phyloP scores from a whole-genome alignment of 208 protist genomes.

The Leptomonas pyrrhocoris region DNA sequence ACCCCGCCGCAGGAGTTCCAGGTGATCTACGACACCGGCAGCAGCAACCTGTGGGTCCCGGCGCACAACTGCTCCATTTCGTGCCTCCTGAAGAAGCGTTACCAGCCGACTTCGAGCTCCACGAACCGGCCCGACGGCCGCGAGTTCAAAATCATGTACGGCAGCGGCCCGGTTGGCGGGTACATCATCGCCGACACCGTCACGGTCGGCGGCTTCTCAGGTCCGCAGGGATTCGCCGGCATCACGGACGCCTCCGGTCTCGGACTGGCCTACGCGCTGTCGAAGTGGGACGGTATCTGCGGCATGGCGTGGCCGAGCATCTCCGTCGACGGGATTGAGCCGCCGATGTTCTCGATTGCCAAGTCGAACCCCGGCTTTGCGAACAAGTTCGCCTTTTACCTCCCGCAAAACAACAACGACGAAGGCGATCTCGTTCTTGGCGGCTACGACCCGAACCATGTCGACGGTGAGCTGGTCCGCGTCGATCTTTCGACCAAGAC shows the following conservation, averaged over 20 bases:
- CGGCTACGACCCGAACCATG: constrained; percentile 77
- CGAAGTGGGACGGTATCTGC: constrained; percentile 93
- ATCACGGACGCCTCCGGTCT: constrained; percentile 88
- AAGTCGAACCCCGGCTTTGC: constrained; percentile 38
- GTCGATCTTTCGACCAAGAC: constrained; percentile 84
- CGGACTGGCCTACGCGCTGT: constrained; percentile 82
- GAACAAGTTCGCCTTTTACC: constrained; percentile 84
- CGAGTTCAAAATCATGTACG: constrained; percentile 92
- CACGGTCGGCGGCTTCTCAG: constrained; percentile 64
- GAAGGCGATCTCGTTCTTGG: constrained; percentile 84
- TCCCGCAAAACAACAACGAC: constrained; percentile 47
- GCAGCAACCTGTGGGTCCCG: constrained; percentile 74
- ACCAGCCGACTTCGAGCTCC: constrained; percentile 73
- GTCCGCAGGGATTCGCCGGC: constrained; percentile 87
- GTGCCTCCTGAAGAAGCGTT: constrained; percentile 71
- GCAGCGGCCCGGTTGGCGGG: constrained; percentile 90
- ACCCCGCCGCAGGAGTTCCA: constrained; percentile 88
- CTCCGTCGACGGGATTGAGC: constrained; percentile 81
- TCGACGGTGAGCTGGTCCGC: constrained; percentile 81
- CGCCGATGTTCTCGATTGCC: constrained; percentile 68
- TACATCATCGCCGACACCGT: constrained; percentile 90
- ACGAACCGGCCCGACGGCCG: constrained; percentile 88
- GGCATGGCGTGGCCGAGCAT: constrained; percentile 79
- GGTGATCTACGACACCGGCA: constrained; percentile 80
- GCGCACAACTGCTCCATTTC: constrained; percentile 63